Evolutionary conservation across 306 rosid species (phyloP), one percentile per base, ranked within the genome.

Genomic region (Ormosia emarginata): DNA sequence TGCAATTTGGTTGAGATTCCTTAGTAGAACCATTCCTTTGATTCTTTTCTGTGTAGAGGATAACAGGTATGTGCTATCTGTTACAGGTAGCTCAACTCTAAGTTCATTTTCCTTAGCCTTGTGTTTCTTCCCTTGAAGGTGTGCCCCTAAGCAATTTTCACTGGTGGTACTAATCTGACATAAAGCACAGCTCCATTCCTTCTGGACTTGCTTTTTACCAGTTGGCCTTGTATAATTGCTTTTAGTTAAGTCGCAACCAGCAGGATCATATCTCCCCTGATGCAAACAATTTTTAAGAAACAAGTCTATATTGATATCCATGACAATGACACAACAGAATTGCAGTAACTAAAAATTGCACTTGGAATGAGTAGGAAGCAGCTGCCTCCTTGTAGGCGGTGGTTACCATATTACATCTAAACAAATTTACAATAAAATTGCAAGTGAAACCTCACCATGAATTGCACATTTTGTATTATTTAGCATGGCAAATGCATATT

Each of bases 161-260:
- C 93, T 86, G 11, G 81, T 8, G 64, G 91, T 82, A 40, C 57
- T 83, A 77, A 90, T 65, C 71, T 83, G 91, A 78, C 96, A 91
- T 39, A 90, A 68, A 50, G 93, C 90, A 50, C 93, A 91, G 43
- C 89, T 88, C 93, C 93, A 91, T 81, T 90, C 88, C 85, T 83
- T 87, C 73, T 91, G 96, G 81, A 81, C 67, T 69, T 62, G 80
- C 50, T 78, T 85, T 81, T 39, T 58, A 70, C 67, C 46, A 34
- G 74, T 61, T 49, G 83, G 76, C 15, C 32, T 34, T 49, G 63
- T 39, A 71, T 58, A 12, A 44, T 78, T 77, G 13, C 63, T 70
- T 68, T 49, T 40, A 39, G 14, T 30, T 14, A 66, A 70, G 74
- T 81, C 81, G 56, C 70, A 66, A 73, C 7, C 58, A 13, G 67